Base-by-base conservation (phyloP, 192 early-diverging fungal species). In the Podila minutissima region DNA sequence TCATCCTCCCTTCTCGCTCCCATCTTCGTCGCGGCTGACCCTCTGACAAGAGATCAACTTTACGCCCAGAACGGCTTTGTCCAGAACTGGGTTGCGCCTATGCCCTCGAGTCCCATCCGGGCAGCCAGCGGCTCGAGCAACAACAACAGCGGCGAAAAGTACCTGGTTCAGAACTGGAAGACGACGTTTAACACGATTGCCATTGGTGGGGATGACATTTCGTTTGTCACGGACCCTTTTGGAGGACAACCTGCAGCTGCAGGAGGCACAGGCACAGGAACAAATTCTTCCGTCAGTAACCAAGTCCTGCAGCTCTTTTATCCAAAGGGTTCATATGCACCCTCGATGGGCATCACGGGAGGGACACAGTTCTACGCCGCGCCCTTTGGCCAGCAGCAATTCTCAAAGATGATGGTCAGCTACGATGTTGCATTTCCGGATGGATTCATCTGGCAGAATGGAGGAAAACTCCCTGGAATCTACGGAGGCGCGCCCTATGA, bases 381-480 rank as follows among this genome's bases (percentile, higher is more conserved):
- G 5, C 87, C 87, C 2, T 82, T 85, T 74, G 82, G 82, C 3
- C 48, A 83, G 20, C 24, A 63, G 15, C 66, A 74, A 4, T 88
- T 69, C 49, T 71, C 73, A 37, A 81, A 76, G 69, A 84, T 83
- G 33, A 73, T 88, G 64, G 51, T 88, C 26, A 81, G 82, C 13
- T 88, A 88, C 61, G 72, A 84, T 50, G 51, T 88, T 29, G 83
- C 74, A 15, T 88, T 88, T 69, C 83, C 82, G 31, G 53, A 33
- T 17, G 74, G 75, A 37, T 88, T 88, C 79, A 24, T 83, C 12
- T 88, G 84, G 84, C 24, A n/a, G 24, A 38, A 60, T 72, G 87
- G 87, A 28, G 87, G 87, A 13, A 88, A 88, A 49, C 35, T 88
- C 28, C 87, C 87, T 28, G 87, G 87, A 11, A 33, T 86, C 38